Conservation (phyloP, 805 yeast species). For the Kodamaea kakaduensis region DNA sequence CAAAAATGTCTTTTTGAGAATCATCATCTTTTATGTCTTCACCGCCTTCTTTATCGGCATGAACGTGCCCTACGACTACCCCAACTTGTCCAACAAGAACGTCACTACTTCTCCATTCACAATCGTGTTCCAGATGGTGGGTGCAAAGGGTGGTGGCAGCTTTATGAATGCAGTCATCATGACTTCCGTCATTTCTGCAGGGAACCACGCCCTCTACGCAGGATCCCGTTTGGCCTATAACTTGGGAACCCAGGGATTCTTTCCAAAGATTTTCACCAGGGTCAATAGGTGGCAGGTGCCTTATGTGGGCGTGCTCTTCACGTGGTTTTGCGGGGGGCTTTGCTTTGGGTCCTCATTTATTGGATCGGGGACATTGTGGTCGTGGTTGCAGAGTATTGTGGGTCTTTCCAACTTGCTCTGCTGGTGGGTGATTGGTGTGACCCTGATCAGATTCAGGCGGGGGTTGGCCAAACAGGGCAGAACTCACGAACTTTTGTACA, state of each 20-base stretch:
- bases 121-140: conserved; percentile 69
- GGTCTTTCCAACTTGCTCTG: conserved; percentile 52
- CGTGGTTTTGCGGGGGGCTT: conserved; percentile 53
- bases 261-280: conserved; percentile 41
- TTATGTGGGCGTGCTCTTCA: conserved; percentile 45
- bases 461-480: conserved; percentile 44
- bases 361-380: conserved; percentile 51
- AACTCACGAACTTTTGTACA: conserved; percentile 37
- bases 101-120: conserved; percentile 70
- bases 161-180: conserved; percentile 76
- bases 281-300: conserved; percentile 45
- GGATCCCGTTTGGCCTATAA: conserved; percentile 62
- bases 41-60: conserved; percentile 41
- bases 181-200: conserved; percentile 53
- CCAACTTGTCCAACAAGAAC: conserved; percentile 18
- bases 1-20: conserved; percentile 51
- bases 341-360: conserved; percentile 58
- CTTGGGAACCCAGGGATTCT: conserved; percentile 47
- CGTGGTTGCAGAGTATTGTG: conserved; percentile 49
- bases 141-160: conserved; percentile 65
- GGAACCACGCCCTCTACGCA: conserved; percentile 59
- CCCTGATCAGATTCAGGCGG: conserved; percentile 47
- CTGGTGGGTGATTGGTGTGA: conserved; percentile 47
- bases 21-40: conserved; percentile 37
- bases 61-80: conserved; percentile 28